Evolutionary conservation across 208 protist genomes (phyloP).

Genomic region (Trypanosoma scelopori): DNA sequence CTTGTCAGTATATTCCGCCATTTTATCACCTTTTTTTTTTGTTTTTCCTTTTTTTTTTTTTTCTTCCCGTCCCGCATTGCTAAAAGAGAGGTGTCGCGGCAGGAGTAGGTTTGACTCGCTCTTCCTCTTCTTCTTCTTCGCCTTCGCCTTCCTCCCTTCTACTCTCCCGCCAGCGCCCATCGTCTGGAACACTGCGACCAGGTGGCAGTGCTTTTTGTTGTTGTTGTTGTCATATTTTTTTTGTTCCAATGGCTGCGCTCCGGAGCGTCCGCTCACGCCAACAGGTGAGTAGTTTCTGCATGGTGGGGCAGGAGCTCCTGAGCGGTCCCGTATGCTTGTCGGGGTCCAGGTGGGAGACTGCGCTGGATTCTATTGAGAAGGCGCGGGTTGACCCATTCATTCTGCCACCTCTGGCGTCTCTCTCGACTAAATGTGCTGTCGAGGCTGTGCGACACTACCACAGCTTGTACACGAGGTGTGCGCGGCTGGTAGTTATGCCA

Average conservation of each 20-base stretch:
- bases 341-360: conserved; percentile 1
- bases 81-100: no score
- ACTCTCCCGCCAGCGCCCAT: neutral
- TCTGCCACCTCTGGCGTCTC: conserved; percentile 19
- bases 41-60: no score
- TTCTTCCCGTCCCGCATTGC: no score
- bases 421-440: neutral
- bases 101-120: conserved; percentile 9
- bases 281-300: conserved; percentile 18
- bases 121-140: conserved; percentile 20
- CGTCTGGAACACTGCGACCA: no score
- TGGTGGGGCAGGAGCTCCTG: conserved; percentile 16
- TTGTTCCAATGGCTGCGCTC: conserved; percentile 31
- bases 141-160: neutral
- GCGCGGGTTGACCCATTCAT: conserved; percentile 8
- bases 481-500: conserved; percentile 31
- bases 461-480: conserved; percentile 31
- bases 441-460: conserved; percentile 46
- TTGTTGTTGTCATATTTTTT: conserved; percentile 3
- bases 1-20: no score
- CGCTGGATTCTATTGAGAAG: conserved; percentile 16
- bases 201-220: neutral
- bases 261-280: conserved; percentile 16
- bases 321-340: conserved; percentile 15
- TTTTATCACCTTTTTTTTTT: no score